phyloP scores from a whole-genome alignment of 208 protist genomes.

The Acanthamoeba culbertsoni region DNA sequence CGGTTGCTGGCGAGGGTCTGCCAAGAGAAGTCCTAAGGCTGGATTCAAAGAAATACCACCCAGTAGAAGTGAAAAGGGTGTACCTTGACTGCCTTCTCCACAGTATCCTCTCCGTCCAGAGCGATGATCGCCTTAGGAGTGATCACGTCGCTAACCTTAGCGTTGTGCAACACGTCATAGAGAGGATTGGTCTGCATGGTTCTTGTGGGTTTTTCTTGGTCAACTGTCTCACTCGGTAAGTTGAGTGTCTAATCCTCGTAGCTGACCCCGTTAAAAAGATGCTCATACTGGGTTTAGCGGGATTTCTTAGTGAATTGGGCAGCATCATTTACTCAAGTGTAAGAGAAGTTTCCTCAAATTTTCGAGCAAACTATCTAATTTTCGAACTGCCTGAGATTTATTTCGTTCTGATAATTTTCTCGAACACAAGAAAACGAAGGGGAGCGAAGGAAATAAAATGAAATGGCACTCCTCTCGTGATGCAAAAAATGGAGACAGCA shows the following conservation, averaged over 20 bases:
- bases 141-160: slow-evolving; percentile 20
- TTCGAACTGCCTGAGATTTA: too few species aligned
- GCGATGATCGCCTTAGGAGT: neutral
- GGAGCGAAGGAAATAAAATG: too few species aligned
- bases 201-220: neutral
- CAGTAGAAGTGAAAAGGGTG: neutral
- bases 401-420: neutral
- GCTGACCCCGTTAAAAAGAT: too few species aligned
- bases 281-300: too few species aligned
- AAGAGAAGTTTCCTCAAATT: neutral
- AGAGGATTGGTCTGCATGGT: slow-evolving; percentile 4
- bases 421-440: too few species aligned
- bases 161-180: slow-evolving; percentile 27
- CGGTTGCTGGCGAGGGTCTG: neutral
- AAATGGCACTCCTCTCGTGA: neutral
- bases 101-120: neutral
- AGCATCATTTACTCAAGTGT: neutral
- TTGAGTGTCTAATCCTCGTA: too few species aligned
- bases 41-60: neutral
- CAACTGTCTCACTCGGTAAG: too few species aligned
- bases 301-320: too few species aligned
- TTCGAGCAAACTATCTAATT: neutral
- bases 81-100: slow-evolving; percentile 38
- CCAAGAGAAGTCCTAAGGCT: neutral
- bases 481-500: neutral